Conservation (phyloP, 2,329 filamentous ascomycete genomes). For the Cryoendolithus antarcticus region DNA sequence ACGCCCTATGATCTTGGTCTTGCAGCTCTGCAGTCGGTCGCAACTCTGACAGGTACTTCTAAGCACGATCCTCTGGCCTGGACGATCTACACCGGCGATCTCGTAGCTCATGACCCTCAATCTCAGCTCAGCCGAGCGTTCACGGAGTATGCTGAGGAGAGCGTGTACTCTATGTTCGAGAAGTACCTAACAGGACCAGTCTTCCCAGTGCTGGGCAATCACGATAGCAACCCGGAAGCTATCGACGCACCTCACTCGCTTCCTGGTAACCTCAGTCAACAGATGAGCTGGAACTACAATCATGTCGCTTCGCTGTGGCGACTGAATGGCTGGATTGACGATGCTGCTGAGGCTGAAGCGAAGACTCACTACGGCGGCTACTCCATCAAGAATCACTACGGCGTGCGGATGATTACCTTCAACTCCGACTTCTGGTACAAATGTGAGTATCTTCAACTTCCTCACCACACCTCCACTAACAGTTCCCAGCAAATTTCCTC, state of each 20-base stretch:
- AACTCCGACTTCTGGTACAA: constrained; percentile 41
- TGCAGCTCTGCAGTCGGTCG: constrained; percentile 44
- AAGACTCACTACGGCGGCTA: constrained; percentile 44
- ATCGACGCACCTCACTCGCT: constrained; percentile 42
- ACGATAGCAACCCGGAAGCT: constrained; percentile 43
- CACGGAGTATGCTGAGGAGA: constrained; percentile 41
- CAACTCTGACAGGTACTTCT: constrained; percentile 43
- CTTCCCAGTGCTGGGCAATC: constrained; percentile 45
- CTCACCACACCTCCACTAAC: not conserved
- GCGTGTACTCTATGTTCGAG: constrained; percentile 44
- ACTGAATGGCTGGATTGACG: constrained; percentile 43
- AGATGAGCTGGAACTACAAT: constrained; percentile 47
- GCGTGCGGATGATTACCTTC: constrained; percentile 40
- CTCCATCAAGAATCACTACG: constrained; percentile 41
- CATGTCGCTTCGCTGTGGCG: constrained; percentile 44
- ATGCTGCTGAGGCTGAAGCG: constrained; percentile 33
- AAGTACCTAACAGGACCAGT: constrained; percentile 44
- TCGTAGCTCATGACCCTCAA: constrained; percentile 43
- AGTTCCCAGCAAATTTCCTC: constrained; percentile 27
- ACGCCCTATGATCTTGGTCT: constrained; percentile 46
- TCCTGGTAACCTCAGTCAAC: constrained; percentile 40
- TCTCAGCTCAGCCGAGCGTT: constrained; percentile 40
- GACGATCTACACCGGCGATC: constrained; percentile 45
- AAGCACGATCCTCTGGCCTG: constrained; percentile 36
- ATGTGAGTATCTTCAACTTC: constrained; percentile 3